Evolutionary conservation across 2,329 filamentous ascomycete genomes (phyloP).

Genomic region (Fusarium luffae): DNA sequence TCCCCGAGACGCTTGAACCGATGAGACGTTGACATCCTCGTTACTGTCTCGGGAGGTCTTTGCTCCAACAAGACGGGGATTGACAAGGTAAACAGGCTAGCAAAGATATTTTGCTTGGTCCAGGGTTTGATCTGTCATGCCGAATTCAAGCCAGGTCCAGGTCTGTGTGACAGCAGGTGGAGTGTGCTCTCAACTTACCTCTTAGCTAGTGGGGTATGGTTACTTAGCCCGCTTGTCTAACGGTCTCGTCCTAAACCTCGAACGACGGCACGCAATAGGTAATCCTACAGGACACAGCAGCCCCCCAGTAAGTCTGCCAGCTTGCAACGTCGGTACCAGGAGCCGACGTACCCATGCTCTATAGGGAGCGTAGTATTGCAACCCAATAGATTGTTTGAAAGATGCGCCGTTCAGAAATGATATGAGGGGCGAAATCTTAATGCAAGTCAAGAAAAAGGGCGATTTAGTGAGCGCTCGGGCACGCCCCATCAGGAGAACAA

Average conservation of each 20-base stretch:
- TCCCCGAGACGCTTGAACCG: conserved; percentile 23
- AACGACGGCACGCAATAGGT: conserved; percentile 33
- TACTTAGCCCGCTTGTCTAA: conserved; percentile 26
- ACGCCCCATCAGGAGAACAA: conserved; percentile 29
- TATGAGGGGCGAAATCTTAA: conserved; percentile 8
- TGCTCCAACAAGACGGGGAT: conserved; percentile 38
- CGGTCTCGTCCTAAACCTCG: conserved; percentile 31
- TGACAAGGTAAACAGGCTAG: conserved; percentile 29
- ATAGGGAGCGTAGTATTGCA: background rate
- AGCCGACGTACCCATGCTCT: conserved; percentile 37
- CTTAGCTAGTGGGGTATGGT: conserved; percentile 25
- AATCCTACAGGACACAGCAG: background rate
- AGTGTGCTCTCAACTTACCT: conserved; percentile 16
- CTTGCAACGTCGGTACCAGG: conserved; percentile 36
- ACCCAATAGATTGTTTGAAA: background rate
- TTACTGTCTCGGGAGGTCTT: conserved; percentile 36
- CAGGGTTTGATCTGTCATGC: conserved; percentile 35
- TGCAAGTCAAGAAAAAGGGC: conserved; percentile 19
- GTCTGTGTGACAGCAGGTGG: conserved; percentile 37
- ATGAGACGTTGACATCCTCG: conserved; percentile 35
- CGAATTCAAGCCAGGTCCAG: conserved; percentile 39
- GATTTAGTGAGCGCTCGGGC: conserved; percentile 18
- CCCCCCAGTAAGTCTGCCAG: conserved; percentile 16
- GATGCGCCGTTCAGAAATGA: background rate
- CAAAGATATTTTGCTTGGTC: conserved; percentile 32